Base-by-base conservation (phyloP, 306 rosid species). In the Lathyrus oleraceus region DNA sequence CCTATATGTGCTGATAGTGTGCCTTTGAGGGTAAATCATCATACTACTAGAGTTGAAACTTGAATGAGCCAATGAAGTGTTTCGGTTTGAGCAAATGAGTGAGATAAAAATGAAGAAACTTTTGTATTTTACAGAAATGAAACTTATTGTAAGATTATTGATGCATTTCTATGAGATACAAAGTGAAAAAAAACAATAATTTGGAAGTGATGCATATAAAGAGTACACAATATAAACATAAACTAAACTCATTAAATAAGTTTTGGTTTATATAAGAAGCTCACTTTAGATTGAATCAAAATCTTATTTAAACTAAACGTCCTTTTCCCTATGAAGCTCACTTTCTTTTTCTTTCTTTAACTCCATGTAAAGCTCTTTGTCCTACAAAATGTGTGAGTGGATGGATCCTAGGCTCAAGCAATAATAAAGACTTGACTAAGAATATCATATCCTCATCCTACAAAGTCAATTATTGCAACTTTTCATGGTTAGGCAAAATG, bases 331-430 rank as follows among this genome's bases (percentile, higher is more conserved):
- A 19, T 32, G 21, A 44, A 49, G 47, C 5, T 63, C 60, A 21
- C 32, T 21, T 21, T 21, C 42, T n/a, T 62, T 74, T 74, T 42
- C 21, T 42, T 40, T 51, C 25, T 65, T 53, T 16, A 64, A 54
- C 27, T 56, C 58, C 38, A n/a, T 57, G 8, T 8, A 63, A 70
- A 77, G 68, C 68, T 70, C 68, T 70, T 52, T 63, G 40, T 27
- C 40, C 48, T 53, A 20, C 23, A 32, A 21, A 69, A 52, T 16
- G 17, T 43, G 32, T 10, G 43, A 47, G 65, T 61, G 60, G 83
- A 47, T 62, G 83, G 74, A 75, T 80, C 77, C 80, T 65, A 80
- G 66, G 77, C 43, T 40, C 11, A 38, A 57, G 70, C 72, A 74
- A 69, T 61, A 78, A 65, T 38, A 47, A 56, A 62, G 59, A 69